These are phyloP conservation scores for Alternaria sp. DNA, from an alignment of 2,329 filamentous ascomycete species.

Conservation along the genomic window DNA sequence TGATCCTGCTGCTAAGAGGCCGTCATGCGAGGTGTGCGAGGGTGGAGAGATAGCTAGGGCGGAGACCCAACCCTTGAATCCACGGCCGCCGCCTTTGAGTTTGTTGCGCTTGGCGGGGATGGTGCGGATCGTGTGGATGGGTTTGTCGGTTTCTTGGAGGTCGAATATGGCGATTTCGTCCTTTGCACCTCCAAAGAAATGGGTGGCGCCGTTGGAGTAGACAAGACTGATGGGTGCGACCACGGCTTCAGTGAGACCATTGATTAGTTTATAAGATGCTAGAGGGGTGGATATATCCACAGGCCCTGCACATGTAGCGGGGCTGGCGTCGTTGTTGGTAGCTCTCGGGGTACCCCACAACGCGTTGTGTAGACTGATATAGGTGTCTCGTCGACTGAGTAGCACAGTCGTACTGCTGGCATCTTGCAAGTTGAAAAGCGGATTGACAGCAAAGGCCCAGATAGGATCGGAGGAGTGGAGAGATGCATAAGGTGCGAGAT, in stretches of 20 bases:
- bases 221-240: slow-evolving; percentile 64
- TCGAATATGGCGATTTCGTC: slow-evolving; percentile 66
- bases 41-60: slow-evolving; percentile 56
- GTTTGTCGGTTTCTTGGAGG: slow-evolving; percentile 58
- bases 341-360: slow-evolving; percentile 52
- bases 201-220: slow-evolving; percentile 59
- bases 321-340: slow-evolving; percentile 15
- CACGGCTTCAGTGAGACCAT: slow-evolving; percentile 65
- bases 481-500: slow-evolving; percentile 57
- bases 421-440: slow-evolving; percentile 63
- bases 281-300: slow-evolving; percentile 43
- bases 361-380: slow-evolving; percentile 65
- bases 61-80: slow-evolving; percentile 66
- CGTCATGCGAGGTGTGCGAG: slow-evolving; percentile 48
- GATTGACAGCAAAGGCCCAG: slow-evolving; percentile 64
- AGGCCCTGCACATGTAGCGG: slow-evolving; percentile 10
- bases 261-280: slow-evolving; percentile 64
- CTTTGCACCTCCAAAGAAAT: slow-evolving; percentile 67
- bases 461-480: slow-evolving; percentile 60
- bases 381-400: slow-evolving; percentile 62
- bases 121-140: slow-evolving; percentile 53
- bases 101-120: slow-evolving; percentile 58
- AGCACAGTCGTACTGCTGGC: slow-evolving; percentile 61
- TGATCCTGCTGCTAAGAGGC: slow-evolving; percentile 65
- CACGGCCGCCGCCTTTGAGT: slow-evolving; percentile 55